Evolutionary conservation across 139 green algal species (phyloP), one percentile per base, ranked within the genome.

Genomic region (Pycnococcus provasolii): DNA sequence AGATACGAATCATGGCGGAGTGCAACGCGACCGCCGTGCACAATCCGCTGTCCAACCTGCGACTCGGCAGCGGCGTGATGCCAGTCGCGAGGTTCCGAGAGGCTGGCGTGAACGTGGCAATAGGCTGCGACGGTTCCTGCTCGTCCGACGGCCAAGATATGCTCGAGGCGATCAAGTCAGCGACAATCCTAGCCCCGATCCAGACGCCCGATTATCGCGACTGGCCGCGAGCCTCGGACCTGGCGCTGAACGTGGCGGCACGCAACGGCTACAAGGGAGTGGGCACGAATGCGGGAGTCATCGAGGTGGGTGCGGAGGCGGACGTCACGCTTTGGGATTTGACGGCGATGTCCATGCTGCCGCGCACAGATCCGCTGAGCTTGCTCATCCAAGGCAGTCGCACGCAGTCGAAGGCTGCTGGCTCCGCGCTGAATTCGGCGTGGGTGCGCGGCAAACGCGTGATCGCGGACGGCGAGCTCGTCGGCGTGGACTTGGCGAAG

Each of bases 131-230:
- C 62, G 70, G 70, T 5, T 50, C 67, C 45, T 68, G 58, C 47
- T 76, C 70, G 2, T 73, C 71, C 11, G 70, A 76, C 37, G 67
- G 65, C 39, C 66, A 73, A 43, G 66, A 63, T 26, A 67, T 76
- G 57, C 58, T 76, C 3, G 70, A 76, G 45, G 70, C 62, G 4
- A 55, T 73, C 9, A 76, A 76, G 48, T 9, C 73, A 45, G 46
- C 70, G 1, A 73, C 53, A 7, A 72, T 73, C 41, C 7, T 76
- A 13, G 37, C 45, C 9, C 62, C 62, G 43, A 50, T 76, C 9
- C 62, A 52, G 60, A 76, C 62, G 39, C 62, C 70, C 1, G 70
- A 76, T 3, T 76, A 76, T 46, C 70, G 70, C 42, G 37, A 73
- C n/a, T 76, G 70, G 70, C 37, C 71, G 6, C 44, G 63, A 1